Evolutionary conservation across 495 filamentous ascomycete species (phyloP).

Genomic region (Penicillium pancosmium): DNA sequence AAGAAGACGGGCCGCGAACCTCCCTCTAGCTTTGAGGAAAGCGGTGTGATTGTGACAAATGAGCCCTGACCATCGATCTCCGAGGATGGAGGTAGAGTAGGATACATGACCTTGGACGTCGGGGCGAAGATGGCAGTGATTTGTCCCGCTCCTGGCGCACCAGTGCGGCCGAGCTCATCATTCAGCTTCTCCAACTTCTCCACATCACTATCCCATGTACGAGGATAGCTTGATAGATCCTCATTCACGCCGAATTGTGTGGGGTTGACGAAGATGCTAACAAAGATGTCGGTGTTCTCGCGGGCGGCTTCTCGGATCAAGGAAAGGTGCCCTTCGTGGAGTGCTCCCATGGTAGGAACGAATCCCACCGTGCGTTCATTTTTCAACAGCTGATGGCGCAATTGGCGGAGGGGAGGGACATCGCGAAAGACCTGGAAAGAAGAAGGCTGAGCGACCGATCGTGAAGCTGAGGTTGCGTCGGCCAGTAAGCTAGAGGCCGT

Average conservation of each 20-base stretch:
- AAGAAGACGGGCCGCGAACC: slow-evolving; percentile 92
- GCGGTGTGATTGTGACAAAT: slow-evolving; percentile 90
- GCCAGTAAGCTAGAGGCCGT: slow-evolving; percentile 34
- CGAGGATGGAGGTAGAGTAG: slow-evolving; percentile 78
- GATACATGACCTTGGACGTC: slow-evolving; percentile 83
- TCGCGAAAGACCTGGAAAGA: slow-evolving; percentile 74
- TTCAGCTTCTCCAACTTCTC: slow-evolving; percentile 68
- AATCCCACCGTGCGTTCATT: slow-evolving; percentile 77
- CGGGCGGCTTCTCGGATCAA: slow-evolving; percentile 82
- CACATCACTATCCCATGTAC: slow-evolving; percentile 82
- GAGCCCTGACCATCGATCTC: slow-evolving; percentile 75
- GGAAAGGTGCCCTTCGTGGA: slow-evolving; percentile 88
- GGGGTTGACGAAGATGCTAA: slow-evolving; percentile 93
- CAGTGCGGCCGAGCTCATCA: slow-evolving; percentile 55
- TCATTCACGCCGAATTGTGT: slow-evolving; percentile 93
- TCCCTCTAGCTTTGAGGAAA: slow-evolving; percentile 80
- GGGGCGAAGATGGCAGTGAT: slow-evolving; percentile 87
- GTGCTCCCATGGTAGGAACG: slow-evolving; percentile 95
- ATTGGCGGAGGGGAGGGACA: slow-evolving; percentile 68
- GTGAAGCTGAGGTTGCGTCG: slow-evolving; percentile 27
- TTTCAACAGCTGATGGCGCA: slow-evolving; percentile 68
- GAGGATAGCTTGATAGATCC: slow-evolving; percentile 84
- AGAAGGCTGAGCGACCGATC: slow-evolving; percentile 28
- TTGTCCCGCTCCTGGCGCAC: slow-evolving; percentile 51
- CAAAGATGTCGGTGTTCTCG: slow-evolving; percentile 82